Base-by-base conservation (phyloP, 306 rosid genomes). In the Argentina anserina region DNA sequence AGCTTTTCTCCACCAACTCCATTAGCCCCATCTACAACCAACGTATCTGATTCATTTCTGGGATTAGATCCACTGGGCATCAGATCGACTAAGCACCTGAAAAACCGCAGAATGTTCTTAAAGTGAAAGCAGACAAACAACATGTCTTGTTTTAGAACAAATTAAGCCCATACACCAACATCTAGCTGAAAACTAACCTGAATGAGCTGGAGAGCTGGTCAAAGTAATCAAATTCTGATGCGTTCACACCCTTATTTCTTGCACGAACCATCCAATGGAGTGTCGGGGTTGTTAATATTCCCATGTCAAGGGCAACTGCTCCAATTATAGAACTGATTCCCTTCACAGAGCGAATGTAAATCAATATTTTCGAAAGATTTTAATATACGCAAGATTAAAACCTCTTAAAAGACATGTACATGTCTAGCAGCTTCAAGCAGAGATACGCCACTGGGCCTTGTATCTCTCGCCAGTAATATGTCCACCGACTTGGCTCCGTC, bases 181-280 rank as follows among this genome's bases (percentile, higher is more conserved):
- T 71, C 66, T 26, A 39, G 17, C 28, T 55, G 40, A 56, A 61
- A 33, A 85, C 79, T 74, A 84, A 91, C 97, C 95, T 89, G 87
- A 88, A 91, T 0, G 97, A 89, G 77, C 78, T 83, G 3, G 96
- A 85, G 79, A 91, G 88, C 71, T 75, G 88, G 56, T 87, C 78
- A 79, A 91, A 87, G 81, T 94, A 91, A 84, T 88, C 91, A 52
- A 69, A 75, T 84, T 89, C 92, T 0, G 90, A 83, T 43, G 82
- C 90, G n/a, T 76, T 74, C 52, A 67, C 13, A 52, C 92, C 88
- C 76, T 75, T 77, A 81, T 94, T 91, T 78, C 86, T 84, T 23
- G 87, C 89, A 9, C 84, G 92, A 83, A 94, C 98, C 95, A 94
- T 91, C 97, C 97, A 94, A 78, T 94, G 97, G 39, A 91, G 73